Evolutionary conservation across 495 filamentous ascomycete species (phyloP).

Genomic region (Lepraria neglecta): DNA sequence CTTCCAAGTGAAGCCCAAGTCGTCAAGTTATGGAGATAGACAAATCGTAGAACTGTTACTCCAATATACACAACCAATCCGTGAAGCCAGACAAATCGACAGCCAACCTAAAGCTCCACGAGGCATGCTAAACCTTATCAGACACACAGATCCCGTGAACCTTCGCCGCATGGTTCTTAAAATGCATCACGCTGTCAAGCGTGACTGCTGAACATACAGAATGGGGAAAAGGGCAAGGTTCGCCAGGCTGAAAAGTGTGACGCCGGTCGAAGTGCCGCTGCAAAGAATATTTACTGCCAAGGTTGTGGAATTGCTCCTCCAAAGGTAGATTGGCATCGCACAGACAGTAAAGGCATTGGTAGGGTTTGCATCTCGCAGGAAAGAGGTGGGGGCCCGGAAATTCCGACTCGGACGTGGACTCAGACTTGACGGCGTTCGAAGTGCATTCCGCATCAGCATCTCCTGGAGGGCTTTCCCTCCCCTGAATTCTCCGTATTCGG

Average conservation of each 20-base stretch:
- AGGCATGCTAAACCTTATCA: neutral
- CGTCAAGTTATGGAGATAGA: too few relatives aligned
- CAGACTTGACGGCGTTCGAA: constrained; percentile 1
- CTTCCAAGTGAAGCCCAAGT: too few relatives aligned
- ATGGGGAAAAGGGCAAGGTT: neutral
- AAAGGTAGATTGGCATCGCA: constrained; percentile 14
- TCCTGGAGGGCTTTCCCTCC: neutral
- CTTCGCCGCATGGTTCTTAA: constrained; percentile 15
- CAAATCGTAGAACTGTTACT: too few relatives aligned
- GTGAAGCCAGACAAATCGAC: too few relatives aligned
- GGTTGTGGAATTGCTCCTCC: neutral
- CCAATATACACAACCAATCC: too few relatives aligned
- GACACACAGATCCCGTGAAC: constrained; percentile 19
- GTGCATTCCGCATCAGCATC: neutral
- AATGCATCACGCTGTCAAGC: constrained; percentile 11
- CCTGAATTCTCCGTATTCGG: neutral
- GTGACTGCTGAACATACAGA: neutral
- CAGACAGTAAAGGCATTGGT: constrained; percentile 27
- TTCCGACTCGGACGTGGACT: constrained; percentile 8
- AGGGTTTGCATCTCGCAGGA: constrained; percentile 16
- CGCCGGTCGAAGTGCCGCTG: neutral
- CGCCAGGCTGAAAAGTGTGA: neutral
- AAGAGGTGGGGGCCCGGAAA: constrained; percentile 25
- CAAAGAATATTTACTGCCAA: neutral
- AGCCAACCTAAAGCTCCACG: too few relatives aligned